Base-by-base conservation (phyloP, 192 early-diverging fungal species). In the Dissophora globulifera region DNA sequence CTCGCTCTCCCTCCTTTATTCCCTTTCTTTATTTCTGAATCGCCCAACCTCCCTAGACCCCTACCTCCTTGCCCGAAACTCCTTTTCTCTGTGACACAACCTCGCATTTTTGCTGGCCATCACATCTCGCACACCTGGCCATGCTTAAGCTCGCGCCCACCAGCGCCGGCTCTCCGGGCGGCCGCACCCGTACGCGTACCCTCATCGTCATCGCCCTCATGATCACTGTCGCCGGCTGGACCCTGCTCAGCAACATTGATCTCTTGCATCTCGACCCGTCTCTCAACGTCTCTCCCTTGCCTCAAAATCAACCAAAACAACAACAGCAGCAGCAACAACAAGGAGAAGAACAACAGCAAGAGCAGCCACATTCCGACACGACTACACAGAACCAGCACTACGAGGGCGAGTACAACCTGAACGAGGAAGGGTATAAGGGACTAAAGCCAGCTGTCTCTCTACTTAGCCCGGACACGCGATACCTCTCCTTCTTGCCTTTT, bases 401-500 rank as follows among this genome's bases (percentile, higher is more conserved):
- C 35, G 13, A 38, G 6, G 35, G 35, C 35, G 35, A 13, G 7
- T 38, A 6, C 35, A 38, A 38, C 22, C 40, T 13, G n/a, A n/a
- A n/a, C n/a, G n/a, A n/a, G n/a, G n/a, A n/a, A n/a, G n/a, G n/a
- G n/a, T n/a, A n/a, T n/a, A n/a, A n/a, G n/a, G n/a, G n/a, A n/a
- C 58, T 69, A 9, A 17, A 54, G 17, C 67, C 67, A 29, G 50
- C 58, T 16, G 59, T 50, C 35, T 49, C 69, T 23, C 6, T 33
- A 6, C 60, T 71, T 20, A 60, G 63, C 31, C 47, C 60, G 9
- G 50, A 62, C 16, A 57, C 29, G 32, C 42, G 59, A 29, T 76
- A 76, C 26, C 33, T 76, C 10, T 41, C 72, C 17, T 76, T 31
- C 38, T 19, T 76, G 11, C 63, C 72, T 38, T 76, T 76, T 67